Evolutionary conservation across 1,139 yeast genomes (phyloP), one percentile per base, ranked within the genome.

Genomic region (Taphrina sp.): DNA sequence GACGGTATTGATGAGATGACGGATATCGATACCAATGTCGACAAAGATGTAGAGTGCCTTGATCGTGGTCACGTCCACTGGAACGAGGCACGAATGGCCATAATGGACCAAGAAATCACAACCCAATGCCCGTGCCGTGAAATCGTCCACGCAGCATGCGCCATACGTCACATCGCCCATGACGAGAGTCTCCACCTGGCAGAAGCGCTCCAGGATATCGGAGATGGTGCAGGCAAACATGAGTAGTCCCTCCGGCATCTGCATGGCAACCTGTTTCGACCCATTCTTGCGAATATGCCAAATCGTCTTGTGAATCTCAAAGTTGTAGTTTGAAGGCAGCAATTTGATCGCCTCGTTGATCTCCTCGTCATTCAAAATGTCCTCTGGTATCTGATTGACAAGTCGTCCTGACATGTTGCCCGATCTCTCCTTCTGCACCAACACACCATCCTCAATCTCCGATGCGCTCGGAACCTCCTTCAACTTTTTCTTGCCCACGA

Each of bases 91-190:
- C 12, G 96, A 89, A 69, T 92, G 99, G 1, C 98, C 99, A 70
- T 92, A 92, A 70, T 94, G 99, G 10, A 92, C 89, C 58, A 92
- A 82, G 64, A 90, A 85, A 67, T 92, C 99, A 70, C 98, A 94
- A 56, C 86, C 95, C 43, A 92, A 72, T 0, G 97, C 83, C 59
- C 90, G 74, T 2, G 99, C 98, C 0, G 98, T 90, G 67, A 77
- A 92, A 67, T 92, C 99, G 68, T 92, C 99, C 53, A 92, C 89
- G 70, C 99, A 92, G 67, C 99, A 92, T 0, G 99, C 99, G 31
- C 99, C 99, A 66, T 92, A 92, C 0, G 96, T 88, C 0, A 92
- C 98, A 69, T 92, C 99, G 1, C 99, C 99, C 98, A 92, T 94
- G 3, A 92, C 95, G 0, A 94, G 76, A 0, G 92, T 86, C 65